phyloP scores from a whole-genome alignment of 1,284 basidiomycete species.

The Trichosporon sp. region DNA sequence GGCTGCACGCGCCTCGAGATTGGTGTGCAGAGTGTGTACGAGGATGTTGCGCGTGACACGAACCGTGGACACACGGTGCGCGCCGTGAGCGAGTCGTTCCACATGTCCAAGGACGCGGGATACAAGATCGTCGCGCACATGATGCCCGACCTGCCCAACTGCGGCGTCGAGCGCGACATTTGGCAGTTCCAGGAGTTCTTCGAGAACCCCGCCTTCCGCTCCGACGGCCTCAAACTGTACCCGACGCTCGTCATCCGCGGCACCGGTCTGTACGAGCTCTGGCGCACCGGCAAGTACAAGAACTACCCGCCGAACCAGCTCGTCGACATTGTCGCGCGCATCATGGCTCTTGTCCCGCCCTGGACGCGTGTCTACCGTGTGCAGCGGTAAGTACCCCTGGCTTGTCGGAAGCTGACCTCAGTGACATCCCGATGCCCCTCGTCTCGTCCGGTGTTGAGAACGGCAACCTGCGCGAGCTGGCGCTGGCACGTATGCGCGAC shows the following conservation, averaged over 20 bases:
- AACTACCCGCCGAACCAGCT: constrained; percentile 98
- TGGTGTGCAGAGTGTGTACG: constrained; percentile 97
- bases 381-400: constrained; percentile 60
- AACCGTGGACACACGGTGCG: constrained; percentile 98
- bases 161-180: constrained; percentile 93
- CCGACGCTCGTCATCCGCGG: constrained; percentile 97
- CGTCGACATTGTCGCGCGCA: constrained; percentile 93
- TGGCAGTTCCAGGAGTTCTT: constrained; percentile 95
- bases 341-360: constrained; percentile 93
- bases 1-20: constrained; percentile 98
- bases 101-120: constrained; percentile 96
- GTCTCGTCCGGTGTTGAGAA: constrained; percentile 97
- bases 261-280: constrained; percentile 93
- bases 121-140: constrained; percentile 99
- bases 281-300: constrained; percentile 94
- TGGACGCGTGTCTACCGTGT: constrained; percentile 99
- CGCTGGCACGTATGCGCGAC: constrained; percentile 96
- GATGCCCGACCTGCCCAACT: constrained; percentile 98
- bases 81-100: constrained; percentile 95
- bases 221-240: constrained; percentile 97
- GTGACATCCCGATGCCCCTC: constrained; percentile 92
- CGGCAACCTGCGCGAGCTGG: constrained; percentile 93
- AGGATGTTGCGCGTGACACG: constrained; percentile 97
- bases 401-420: constrained; percentile 37
- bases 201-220: constrained; percentile 95